Conservation (phyloP, 2,329 filamentous ascomycete species). For the Xylaria arbuscula region DNA sequence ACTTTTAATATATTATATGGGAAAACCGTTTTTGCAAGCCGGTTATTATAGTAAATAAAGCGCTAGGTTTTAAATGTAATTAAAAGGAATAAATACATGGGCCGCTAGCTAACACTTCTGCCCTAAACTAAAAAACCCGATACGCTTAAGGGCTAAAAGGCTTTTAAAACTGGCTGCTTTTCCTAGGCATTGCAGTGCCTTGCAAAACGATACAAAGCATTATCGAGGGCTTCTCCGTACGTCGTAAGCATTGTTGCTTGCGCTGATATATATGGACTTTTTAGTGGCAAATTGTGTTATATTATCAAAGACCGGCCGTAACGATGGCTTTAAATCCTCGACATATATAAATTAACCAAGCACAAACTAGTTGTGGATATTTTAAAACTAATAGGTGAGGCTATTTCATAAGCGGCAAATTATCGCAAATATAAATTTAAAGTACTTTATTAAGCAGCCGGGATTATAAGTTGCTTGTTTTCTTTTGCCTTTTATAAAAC, state of each 20-base stretch:
- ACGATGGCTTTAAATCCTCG: constrained; percentile 65
- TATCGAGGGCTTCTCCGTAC: constrained; percentile 71
- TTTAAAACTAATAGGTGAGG: constrained; percentile 53
- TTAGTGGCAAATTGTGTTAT: constrained; percentile 73
- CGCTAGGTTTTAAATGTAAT: neutral
- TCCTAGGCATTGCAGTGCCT: constrained; percentile 67
- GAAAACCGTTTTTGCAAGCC: constrained; percentile 68
- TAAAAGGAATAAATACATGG: constrained; percentile 25
- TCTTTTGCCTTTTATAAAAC: constrained; percentile 54
- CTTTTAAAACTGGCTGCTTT: constrained; percentile 52
- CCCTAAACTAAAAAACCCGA: constrained; percentile 50
- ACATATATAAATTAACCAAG: constrained; percentile 62
- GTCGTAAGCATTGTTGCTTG: constrained; percentile 68
- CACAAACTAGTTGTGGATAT: constrained; percentile 69
- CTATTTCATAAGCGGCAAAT: constrained; percentile 52
- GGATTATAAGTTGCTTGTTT: constrained; percentile 68
- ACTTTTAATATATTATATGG: constrained; percentile 62
- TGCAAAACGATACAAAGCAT: constrained; percentile 69
- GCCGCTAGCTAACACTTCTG: constrained; percentile 44
- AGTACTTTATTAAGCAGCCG: constrained; percentile 67
- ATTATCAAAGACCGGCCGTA: constrained; percentile 56
- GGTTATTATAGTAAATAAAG: constrained; percentile 66
- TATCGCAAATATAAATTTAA: constrained; percentile 59
- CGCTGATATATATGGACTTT: constrained; percentile 71
- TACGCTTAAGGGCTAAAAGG: constrained; percentile 51